Evolutionary conservation across 139 green algal species (phyloP).

Genomic region (Chlamydomonas sphaeroides): DNA sequence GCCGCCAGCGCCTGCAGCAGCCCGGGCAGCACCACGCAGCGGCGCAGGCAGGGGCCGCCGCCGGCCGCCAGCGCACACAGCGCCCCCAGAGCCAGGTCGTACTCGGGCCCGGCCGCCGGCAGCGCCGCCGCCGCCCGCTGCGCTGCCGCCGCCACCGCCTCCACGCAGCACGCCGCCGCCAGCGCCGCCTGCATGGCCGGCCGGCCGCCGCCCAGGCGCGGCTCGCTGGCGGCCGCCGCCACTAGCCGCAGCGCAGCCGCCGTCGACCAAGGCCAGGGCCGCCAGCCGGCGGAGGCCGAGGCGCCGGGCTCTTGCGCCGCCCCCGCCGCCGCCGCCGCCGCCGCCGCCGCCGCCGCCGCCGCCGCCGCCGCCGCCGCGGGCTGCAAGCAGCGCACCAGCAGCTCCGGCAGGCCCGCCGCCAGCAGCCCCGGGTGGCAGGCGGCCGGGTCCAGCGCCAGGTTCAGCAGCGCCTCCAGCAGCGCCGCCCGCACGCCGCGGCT

Average conservation of each 20-base stretch:
- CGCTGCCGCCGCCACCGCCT: constrained; percentile 20
- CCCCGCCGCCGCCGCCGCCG: too few species aligned
- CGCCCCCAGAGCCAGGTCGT: background rate
- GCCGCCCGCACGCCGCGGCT: background rate
- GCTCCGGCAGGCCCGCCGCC: background rate
- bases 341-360: too few species aligned
- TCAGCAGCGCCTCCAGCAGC: constrained; percentile 29
- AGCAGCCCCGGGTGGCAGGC: background rate
- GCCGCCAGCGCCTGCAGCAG: constrained; percentile 24
- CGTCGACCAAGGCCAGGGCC: background rate
- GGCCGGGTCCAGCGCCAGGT: constrained; percentile 34
- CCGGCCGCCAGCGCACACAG: constrained; percentile 35
- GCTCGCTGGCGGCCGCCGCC: constrained; percentile 21
- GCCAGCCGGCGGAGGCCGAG: too few species aligned
- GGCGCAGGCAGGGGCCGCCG: background rate
- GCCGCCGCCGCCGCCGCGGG: too few species aligned
- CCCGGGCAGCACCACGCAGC: background rate
- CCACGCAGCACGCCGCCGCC: constrained; percentile 6
- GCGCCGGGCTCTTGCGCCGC: too few species aligned
- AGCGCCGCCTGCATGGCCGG: constrained; percentile 9
- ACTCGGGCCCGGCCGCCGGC: background rate
- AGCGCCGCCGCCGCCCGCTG: constrained; percentile 2
- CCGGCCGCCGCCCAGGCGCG: background rate
- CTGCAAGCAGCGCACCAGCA: constrained; percentile 35
- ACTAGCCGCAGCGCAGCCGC: constrained; percentile 25